Base-by-base conservation (phyloP, 371 early-diverging fungal species). In the Syncephalastrum sp. region DNA sequence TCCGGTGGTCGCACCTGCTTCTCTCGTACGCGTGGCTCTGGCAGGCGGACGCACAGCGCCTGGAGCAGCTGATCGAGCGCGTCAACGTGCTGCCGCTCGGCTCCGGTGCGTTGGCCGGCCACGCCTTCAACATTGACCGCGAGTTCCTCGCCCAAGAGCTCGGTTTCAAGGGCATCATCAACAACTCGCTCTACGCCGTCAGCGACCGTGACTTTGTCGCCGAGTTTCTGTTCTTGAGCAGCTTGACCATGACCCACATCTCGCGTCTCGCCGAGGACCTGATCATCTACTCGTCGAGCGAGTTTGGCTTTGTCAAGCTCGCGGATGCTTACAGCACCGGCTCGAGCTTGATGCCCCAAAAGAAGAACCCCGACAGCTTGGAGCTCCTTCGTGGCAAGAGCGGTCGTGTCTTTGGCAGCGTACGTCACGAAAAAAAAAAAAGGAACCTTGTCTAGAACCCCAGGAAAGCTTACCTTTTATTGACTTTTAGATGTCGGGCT, bases 301-400 rank as follows among this genome's bases (percentile, higher is more conserved):
- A 98, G 77, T 98, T 97, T 76, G 94, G 93, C 2, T 96, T 95
- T 70, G 91, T 96, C 23, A 78, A 81, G 58, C 76, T 96, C 47
- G 94, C 95, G 7, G 98, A 98, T 70, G 94, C 95, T 14, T 97
- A 96, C 51, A 89, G 93, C 67, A 98, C 97, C n/a, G 98, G 98
- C 4, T 91, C 92, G 70, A 93, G 93, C 64, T 74, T 98, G 76
- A 98, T 98, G 98, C 98, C 98, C 33, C 98, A 98, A 70, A 98
- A 98, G 81, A 97, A 97, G 86, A 98, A 98, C 80, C 95, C 98
- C 4, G 98, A 98, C 71, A 91, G 92, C 53, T 70, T 96, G 50
- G 98, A 98, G 70, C 81, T 98, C 45, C 78, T 98, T 60, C 93
- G 98, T 60, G 98, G 98, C 62, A 98, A 98, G 72, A 82, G 87